Evolutionary conservation across 768 basidiomycete species (phyloP).

Genomic region (Megacollybia marginata): DNA sequence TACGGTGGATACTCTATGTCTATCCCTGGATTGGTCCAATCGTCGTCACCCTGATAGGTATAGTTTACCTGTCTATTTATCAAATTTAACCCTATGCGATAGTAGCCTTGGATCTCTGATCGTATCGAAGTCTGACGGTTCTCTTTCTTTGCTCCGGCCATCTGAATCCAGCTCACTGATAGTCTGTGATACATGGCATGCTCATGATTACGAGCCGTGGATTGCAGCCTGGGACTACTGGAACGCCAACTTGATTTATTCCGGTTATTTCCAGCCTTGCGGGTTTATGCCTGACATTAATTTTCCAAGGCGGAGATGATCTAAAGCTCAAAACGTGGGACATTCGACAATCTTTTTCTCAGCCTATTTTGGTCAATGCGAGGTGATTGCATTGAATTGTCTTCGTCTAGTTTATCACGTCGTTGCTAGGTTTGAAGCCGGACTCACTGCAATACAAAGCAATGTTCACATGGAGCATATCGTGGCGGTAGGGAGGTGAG

Average conservation of each 20-base stretch:
- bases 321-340: conserved; percentile 90
- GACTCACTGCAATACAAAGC: conserved; percentile 85
- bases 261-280: conserved; percentile 41
- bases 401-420: background rate
- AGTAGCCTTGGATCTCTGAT: conserved; percentile 56
- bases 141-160: conserved; percentile 51
- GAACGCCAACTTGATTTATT: conserved; percentile 74
- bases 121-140: conserved; percentile 79
- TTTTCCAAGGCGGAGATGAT: conserved; percentile 79
- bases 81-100: background rate
- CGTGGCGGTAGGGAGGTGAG: conserved; percentile 86
- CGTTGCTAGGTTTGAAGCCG: conserved; percentile 75
- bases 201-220: conserved; percentile 95
- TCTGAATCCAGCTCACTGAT: conserved; percentile 35
- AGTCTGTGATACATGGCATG: conserved; percentile 62
- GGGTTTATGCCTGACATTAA: background rate
- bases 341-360: conserved; percentile 50
- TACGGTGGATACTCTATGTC: conserved; percentile 58
- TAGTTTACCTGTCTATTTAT: conserved; percentile 4
- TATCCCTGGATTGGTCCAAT: conserved; percentile 93
- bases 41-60: conserved; percentile 46
- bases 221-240: conserved; percentile 87
- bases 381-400: conserved; percentile 30
- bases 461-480: conserved; percentile 76
- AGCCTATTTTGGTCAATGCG: conserved; percentile 67